Evolutionary conservation across 441 rosid genomes (phyloP).

Genomic region (Populus hybrid): DNA sequence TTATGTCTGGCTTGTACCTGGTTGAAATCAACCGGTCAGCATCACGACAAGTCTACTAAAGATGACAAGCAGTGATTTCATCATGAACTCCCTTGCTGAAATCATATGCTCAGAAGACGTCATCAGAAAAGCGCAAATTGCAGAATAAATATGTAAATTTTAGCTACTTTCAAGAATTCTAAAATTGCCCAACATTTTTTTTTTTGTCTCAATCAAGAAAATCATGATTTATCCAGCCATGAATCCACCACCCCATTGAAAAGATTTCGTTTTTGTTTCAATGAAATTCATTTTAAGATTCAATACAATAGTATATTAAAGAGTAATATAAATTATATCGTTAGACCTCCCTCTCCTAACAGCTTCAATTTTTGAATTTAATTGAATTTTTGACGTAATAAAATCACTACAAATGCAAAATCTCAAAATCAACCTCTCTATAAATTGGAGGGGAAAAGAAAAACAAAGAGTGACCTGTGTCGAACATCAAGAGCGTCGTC

Average conservation of each 20-base stretch:
- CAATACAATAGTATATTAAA: not conserved
- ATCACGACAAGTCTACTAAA: not conserved
- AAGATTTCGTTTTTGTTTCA: not conserved
- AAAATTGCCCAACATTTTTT: not conserved
- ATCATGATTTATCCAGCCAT: not conserved
- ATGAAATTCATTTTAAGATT: not conserved
- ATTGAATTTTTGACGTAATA: no score
- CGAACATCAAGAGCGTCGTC: conserved; percentile 55
- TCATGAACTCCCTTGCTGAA: not conserved
- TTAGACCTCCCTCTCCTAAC: no score
- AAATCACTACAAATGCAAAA: not conserved
- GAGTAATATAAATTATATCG: no score
- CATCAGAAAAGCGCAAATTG: not conserved
- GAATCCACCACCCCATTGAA: not conserved
- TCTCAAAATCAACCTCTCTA: not conserved
- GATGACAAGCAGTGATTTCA: conserved; percentile 1
- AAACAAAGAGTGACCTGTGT: conserved; percentile 36
- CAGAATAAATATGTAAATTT: no score
- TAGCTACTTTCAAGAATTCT: not conserved
- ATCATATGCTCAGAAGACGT: not conserved
- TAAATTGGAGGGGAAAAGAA: not conserved
- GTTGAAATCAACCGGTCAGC: conserved; percentile 10
- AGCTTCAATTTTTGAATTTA: no score
- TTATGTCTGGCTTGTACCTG: conserved; percentile 83
- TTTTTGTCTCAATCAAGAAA: not conserved